Base-by-base conservation (phyloP, 208 protist genomes). In the Leishmania major region DNA sequence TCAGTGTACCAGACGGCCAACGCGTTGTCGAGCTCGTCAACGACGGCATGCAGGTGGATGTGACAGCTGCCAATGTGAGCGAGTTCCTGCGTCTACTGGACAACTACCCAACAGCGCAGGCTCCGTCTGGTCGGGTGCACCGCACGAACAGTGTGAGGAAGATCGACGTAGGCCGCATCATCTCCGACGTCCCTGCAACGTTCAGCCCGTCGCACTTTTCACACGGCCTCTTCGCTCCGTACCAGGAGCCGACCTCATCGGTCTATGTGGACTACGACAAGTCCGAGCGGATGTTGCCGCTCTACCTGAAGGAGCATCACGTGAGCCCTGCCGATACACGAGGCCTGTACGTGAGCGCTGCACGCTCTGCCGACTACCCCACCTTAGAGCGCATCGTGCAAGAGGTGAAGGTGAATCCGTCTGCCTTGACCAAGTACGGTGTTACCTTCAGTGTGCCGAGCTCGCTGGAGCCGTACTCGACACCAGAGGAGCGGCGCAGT, bases 151-250 rank as follows among this genome's bases (percentile, higher is more conserved):
- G 91, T 72, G 87, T 96, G 8, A 87, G 89, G 40, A 91, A 84
- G 57, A 78, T 96, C 51, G 88, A 95, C 40, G 88, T 93, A 57
- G 64, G 75, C 10, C 60, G 62, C 45, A 80, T 77, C 25, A 86
- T 86, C 19, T 66, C 83, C 1, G 84, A 85, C 40, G 91, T 93
- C 22, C 83, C 89, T 28, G 77, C 88, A 1, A 90, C 91, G 60
- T 96, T 96, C 84, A 94, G 90, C 78, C 93, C 93, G 2, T 91
- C 93, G 1, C 93, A 96, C 85, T 96, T 96, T 75, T 90, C 80
- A 1, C 86, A 94, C 77, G 90, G 87, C 67, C 89, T 96, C 47
- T 96, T 96, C 81, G 87, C 93, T 0, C 93, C 93, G 1, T 95
- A 88, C 66, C 80, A 91, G 28, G 81, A 92, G 37, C 77, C 83